Conservation (phyloP, 2,329 filamentous ascomycete species). For the Proliferodiscus dingleyae region DNA sequence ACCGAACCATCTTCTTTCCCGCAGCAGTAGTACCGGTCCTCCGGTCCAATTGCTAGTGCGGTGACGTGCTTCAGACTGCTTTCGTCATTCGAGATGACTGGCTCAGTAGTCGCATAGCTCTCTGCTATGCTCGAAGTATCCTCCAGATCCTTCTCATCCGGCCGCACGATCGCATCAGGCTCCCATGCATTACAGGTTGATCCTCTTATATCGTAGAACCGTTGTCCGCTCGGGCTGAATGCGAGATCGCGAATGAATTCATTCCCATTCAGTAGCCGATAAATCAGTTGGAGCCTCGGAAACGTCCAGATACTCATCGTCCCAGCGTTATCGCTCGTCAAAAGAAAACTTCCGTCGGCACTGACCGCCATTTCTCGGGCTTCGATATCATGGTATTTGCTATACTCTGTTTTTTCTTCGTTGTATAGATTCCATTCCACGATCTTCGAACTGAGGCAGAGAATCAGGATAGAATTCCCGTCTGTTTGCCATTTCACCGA, state of each 20-base stretch:
- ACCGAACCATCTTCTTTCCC: constrained; percentile 25
- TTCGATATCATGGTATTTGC: constrained; percentile 13
- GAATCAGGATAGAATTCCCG: no score
- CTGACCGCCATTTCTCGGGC: constrained; percentile 22
- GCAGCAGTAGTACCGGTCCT: constrained; percentile 18
- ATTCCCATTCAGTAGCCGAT: constrained; percentile 16
- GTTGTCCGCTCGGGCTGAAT: not conserved
- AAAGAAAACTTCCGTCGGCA: constrained; percentile 23
- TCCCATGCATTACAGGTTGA: not conserved
- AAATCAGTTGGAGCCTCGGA: constrained; percentile 20
- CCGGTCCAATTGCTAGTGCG: constrained; percentile 4
- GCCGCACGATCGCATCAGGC: not conserved
- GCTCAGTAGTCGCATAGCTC: not conserved
- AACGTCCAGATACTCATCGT: constrained; percentile 27
- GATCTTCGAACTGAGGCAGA: no score
- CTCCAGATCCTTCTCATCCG: not conserved
- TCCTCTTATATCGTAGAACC: not conserved
- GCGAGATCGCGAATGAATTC: not conserved
- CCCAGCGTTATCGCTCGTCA: constrained; percentile 24
- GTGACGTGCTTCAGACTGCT: constrained; percentile 7
- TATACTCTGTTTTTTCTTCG: no score
- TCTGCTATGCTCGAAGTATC: not conserved
- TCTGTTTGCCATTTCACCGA: no score
- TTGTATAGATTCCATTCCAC: no score
- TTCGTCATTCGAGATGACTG: not conserved